Percentiles rank a stretch among this genome's conserved stretches.
phyloP scores from a whole-genome alignment of 2,329 filamentous ascomycete genomes.

The Lachnellula subtilissima region DNA sequence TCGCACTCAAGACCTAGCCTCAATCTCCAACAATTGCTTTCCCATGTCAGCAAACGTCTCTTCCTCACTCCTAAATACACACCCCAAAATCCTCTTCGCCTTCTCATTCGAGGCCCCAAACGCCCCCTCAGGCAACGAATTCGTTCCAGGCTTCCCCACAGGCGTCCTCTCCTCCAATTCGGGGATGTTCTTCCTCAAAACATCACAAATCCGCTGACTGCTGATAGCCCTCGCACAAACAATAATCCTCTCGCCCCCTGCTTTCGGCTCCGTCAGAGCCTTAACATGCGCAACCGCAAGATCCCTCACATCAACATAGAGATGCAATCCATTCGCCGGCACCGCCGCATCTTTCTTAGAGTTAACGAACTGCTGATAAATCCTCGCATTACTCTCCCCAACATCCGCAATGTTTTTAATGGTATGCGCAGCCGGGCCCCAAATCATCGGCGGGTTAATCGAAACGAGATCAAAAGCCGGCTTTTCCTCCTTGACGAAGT shows the following conservation, averaged over 20 bases:
- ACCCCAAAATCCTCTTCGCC: conserved; percentile 8
- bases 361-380: conserved; percentile 47
- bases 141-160: conserved; percentile 30
- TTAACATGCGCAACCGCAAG: conserved; percentile 57
- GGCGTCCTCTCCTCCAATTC: conserved; percentile 45
- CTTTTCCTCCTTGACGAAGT: conserved; percentile 46
- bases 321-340: conserved; percentile 35
- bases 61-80: conserved; percentile 12
- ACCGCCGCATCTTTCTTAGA: conserved; percentile 47
- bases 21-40: conserved; percentile 20
- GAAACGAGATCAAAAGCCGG: conserved; percentile 54
- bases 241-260: conserved; percentile 57
- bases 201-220: conserved; percentile 51
- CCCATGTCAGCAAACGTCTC: conserved; percentile 21
- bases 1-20: not conserved
- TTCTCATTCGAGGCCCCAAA: conserved; percentile 5
- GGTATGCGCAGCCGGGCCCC: conserved; percentile 54
- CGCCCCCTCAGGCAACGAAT: not conserved
- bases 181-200: conserved; percentile 48
- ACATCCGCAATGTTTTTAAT: conserved; percentile 54
- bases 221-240: conserved; percentile 52
- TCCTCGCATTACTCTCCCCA: conserved; percentile 64
- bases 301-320: conserved; percentile 55
- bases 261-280: conserved; percentile 49
- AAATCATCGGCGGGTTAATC: conserved; percentile 55